phyloP scores from a whole-genome alignment of 441 rosid species.

The Erodium trifolium region DNA sequence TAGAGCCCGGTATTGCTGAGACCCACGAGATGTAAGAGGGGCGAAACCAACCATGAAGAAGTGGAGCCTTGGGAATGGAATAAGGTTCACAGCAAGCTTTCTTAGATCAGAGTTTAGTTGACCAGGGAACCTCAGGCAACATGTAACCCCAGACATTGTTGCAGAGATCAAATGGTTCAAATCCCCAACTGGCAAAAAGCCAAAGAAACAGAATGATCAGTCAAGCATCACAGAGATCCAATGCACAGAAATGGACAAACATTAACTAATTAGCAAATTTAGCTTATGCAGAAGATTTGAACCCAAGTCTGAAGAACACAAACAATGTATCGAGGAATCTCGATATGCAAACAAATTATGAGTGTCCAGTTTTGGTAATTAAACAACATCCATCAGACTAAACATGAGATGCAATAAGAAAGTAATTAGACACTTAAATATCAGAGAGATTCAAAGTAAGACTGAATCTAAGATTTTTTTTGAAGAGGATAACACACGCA shows the following conservation, averaged over 20 bases:
- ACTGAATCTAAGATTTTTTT: background rate
- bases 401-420: background rate
- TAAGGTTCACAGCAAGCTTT: conserved; percentile 64
- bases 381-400: too few relatives aligned
- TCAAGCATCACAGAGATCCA: too few relatives aligned
- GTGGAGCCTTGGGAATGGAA: conserved; percentile 81
- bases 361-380: too few relatives aligned
- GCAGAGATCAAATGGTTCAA: conserved; percentile 73
- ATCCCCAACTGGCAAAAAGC: conserved; percentile 49
- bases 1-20: conserved; percentile 67
- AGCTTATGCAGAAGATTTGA: too few relatives aligned
- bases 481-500: too few relatives aligned
- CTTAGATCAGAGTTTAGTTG: conserved; percentile 75
- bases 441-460: background rate
- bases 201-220: background rate
- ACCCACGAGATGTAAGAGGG: conserved; percentile 78
- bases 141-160: conserved; percentile 89
- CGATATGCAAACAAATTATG: too few relatives aligned
- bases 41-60: conserved; percentile 85
- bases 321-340: too few relatives aligned
- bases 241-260: too few relatives aligned
- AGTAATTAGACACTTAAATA: background rate
- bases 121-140: conserved; percentile 77
- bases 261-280: too few relatives aligned
- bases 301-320: too few relatives aligned